phyloP scores from a whole-genome alignment of 73 alveolate genomes.

The Stentor roeselii region DNA sequence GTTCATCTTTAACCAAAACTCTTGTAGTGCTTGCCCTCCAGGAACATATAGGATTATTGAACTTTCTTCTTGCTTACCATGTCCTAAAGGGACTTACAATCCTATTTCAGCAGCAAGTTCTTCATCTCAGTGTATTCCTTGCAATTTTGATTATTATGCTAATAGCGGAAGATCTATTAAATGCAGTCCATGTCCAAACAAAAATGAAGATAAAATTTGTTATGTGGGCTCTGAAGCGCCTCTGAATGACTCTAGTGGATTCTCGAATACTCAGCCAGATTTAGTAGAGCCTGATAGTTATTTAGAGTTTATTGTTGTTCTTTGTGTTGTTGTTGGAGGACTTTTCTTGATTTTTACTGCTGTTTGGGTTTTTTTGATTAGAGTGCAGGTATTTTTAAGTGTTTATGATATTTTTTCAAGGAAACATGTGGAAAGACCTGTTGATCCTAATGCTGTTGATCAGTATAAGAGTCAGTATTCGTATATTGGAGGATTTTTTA shows the following conservation, averaged over 20 bases:
- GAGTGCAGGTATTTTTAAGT: background rate
- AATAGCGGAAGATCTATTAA: background rate
- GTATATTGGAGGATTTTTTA: conserved; percentile 3
- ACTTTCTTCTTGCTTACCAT: too few species aligned
- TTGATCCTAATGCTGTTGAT: too few species aligned
- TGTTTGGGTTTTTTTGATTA: too few species aligned
- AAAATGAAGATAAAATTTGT: background rate
- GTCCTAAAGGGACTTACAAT: background rate
- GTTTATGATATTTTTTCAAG: background rate
- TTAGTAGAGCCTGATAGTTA: too few species aligned
- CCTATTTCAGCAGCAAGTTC: background rate
- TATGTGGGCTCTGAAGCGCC: background rate
- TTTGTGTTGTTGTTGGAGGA: too few species aligned
- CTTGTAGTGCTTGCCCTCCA: too few species aligned
- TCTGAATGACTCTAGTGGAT: too few species aligned
- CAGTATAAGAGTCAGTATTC: too few species aligned
- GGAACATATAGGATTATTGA: too few species aligned
- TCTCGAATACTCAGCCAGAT: too few species aligned
- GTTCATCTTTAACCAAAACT: too few species aligned
- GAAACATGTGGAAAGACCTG: background rate
- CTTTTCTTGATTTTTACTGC: background rate
- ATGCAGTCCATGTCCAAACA: background rate
- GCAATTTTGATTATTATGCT: background rate
- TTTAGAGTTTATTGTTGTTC: too few species aligned
- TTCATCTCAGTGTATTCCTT: background rate